These are phyloP conservation scores for Aspergillus ellipticus DNA, from an alignment of 495 filamentous ascomycete species.

Conservation along the genomic window DNA sequence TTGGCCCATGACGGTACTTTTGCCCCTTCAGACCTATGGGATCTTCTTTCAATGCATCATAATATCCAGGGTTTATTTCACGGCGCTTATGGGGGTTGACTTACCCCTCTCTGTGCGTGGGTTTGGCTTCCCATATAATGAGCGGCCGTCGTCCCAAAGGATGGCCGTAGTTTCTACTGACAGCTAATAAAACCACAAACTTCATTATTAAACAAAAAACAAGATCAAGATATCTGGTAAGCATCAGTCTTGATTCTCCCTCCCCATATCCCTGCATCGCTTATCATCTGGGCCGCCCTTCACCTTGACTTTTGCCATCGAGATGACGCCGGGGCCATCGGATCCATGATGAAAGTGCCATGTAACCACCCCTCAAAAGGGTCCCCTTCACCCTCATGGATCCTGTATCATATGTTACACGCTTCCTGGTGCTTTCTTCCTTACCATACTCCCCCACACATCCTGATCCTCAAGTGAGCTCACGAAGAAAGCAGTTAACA, in stretches of 20 bases:
- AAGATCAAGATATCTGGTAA: not conserved
- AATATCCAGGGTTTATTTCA: slow-evolving; percentile 7
- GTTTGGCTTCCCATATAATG: slow-evolving; percentile 9
- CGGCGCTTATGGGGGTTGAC: not conserved
- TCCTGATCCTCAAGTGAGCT: not conserved
- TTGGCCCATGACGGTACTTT: not conserved
- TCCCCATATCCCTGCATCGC: not conserved
- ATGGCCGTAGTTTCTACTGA: not conserved
- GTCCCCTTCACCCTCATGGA: not conserved
- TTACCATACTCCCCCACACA: not conserved
- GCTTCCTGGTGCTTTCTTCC: not conserved
- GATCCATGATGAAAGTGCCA: not conserved
- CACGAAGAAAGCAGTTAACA: slow-evolving; percentile 2
- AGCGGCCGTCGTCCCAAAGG: not conserved
- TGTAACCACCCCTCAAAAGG: not conserved
- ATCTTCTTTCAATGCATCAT: slow-evolving; percentile 6
- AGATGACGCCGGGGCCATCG: not conserved
- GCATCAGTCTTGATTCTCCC: not conserved
- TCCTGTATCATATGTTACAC: not conserved
- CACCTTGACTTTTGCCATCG: not conserved
- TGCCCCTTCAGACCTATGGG: not conserved
- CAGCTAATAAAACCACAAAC: not conserved
- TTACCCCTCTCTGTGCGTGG: slow-evolving; percentile 9
- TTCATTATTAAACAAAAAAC: not conserved
- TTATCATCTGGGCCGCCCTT: not conserved